phyloP scores from a whole-genome alignment of 2,329 filamentous ascomycete species.

The Microsporum ferrugineum region DNA sequence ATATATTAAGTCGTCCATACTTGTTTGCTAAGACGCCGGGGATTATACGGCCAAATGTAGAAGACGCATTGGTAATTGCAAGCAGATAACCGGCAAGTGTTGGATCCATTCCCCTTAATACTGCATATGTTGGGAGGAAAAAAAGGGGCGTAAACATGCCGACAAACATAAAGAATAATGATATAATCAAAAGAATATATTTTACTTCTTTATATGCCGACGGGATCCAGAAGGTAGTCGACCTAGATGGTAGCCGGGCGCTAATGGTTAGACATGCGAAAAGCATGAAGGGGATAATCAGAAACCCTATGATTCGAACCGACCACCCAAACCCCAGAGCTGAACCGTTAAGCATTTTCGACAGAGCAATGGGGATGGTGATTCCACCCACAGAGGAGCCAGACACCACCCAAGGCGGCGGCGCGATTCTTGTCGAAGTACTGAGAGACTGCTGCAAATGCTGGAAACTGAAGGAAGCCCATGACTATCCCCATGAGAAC shows the following conservation, averaged over 20 bases:
- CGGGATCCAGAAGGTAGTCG: conserved; percentile 16
- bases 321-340: conserved; percentile 43
- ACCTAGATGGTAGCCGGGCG: conserved; percentile 14
- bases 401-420: conserved; percentile 37
- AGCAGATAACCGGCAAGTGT: conserved; percentile 42
- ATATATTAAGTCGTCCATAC: conserved; percentile 24
- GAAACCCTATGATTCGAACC: conserved; percentile 42
- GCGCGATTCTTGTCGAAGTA: conserved; percentile 41
- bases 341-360: conserved; percentile 27
- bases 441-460: conserved; percentile 37
- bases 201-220: conserved; percentile 17
- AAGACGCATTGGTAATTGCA: conserved; percentile 40
- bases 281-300: conserved; percentile 36
- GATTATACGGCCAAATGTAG: background rate
- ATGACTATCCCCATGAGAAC: conserved; percentile 28
- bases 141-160: conserved; percentile 25
- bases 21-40: conserved; percentile 24
- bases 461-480: conserved; percentile 34
- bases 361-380: conserved; percentile 40
- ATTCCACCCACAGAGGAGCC: conserved; percentile 44
- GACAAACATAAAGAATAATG: conserved; percentile 18
- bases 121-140: conserved; percentile 22
- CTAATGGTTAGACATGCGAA: conserved; percentile 27
- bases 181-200: conserved; percentile 17
- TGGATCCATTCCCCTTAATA: conserved; percentile 16